A percentile compares a stretch with the other conserved stretches of the same genome.
Conservation (phyloP, 257 asterid genomes). For the Solanum pimpinellifolium region DNA sequence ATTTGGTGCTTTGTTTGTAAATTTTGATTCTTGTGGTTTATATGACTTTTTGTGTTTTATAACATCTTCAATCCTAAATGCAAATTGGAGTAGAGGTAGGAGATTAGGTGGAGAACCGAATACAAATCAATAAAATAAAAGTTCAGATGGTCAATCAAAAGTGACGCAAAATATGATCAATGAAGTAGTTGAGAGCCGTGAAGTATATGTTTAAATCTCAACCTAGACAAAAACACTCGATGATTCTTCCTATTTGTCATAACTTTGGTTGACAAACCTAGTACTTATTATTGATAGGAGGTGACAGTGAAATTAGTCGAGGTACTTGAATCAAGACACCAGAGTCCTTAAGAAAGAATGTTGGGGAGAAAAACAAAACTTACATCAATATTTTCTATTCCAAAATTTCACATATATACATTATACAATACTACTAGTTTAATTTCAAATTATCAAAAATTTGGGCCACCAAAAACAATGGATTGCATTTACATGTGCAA, state of each 20-base stretch:
- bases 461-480: neutral
- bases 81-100: neutral
- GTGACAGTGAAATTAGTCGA: rapidly evolving
- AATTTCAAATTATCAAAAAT: neutral
- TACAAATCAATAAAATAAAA: rapidly evolving
- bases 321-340: neutral
- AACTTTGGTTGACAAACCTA: neutral
- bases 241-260: no score
- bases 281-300: neutral
- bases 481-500: neutral
- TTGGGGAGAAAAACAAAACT: neutral
- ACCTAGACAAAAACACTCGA: neutral
- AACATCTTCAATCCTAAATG: neutral
- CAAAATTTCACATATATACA: neutral
- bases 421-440: neutral
- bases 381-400: neutral
- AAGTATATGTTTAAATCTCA: neutral
- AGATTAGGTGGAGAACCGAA: neutral
- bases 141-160: neutral
- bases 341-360: neutral
- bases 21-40: neutral
- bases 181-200: neutral
- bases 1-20: neutral
- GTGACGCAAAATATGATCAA: neutral
- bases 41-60: neutral